Evolutionary conservation across 257 asterid species (phyloP).

Genomic region (Haberlea rhodopensis): DNA sequence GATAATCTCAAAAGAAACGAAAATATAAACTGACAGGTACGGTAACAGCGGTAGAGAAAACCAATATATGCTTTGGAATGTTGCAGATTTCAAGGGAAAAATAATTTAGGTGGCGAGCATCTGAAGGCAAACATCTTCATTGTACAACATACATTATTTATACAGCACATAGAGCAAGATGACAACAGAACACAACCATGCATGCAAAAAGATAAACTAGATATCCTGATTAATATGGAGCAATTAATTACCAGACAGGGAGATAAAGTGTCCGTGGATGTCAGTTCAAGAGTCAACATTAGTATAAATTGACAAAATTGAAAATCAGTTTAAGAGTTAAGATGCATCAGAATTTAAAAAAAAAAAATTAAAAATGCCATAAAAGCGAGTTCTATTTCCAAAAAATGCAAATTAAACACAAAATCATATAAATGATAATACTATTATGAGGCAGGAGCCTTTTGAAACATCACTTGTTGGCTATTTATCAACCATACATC

Average conservation of each 20-base stretch:
- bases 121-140: background rate
- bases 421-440: background rate
- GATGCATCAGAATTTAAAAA: background rate
- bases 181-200: constrained; percentile 1
- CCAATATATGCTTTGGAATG: no score
- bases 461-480: background rate
- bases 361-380: background rate
- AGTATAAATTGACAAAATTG: no score
- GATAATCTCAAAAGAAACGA: no score
- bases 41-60: no score
- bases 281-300: background rate
- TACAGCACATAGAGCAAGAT: background rate
- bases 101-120: background rate
- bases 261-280: background rate
- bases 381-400: background rate
- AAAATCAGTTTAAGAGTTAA: background rate
- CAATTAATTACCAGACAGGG: background rate
- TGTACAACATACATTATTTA: background rate
- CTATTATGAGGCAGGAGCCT: background rate
- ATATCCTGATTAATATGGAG: background rate
- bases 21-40: no score
- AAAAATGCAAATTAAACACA: background rate
- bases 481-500: background rate
- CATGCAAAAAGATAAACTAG: background rate
- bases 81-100: background rate